These are phyloP conservation scores for Aureobasidium melanogenum DNA, from an alignment of 2,329 filamentous ascomycete genomes.

Conservation along the genomic window DNA sequence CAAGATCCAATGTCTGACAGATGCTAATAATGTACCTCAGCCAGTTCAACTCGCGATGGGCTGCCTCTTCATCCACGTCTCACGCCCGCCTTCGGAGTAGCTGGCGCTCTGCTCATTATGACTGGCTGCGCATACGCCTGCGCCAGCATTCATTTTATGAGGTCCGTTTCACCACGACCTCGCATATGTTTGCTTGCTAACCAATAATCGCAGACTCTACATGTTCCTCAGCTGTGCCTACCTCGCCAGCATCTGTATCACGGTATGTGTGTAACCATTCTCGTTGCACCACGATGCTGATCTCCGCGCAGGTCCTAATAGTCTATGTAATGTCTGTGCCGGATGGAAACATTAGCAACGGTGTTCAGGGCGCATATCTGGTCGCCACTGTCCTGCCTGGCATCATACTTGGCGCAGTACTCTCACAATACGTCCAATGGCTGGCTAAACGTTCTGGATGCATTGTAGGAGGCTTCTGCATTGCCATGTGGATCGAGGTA, in stretches of 20 bases:
- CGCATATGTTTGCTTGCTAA: conserved; percentile 20
- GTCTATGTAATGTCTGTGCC: conserved; percentile 61
- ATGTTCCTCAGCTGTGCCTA: conserved; percentile 73
- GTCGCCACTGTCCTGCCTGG: conserved; percentile 69
- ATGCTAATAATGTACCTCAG: neutral
- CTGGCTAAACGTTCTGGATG: conserved; percentile 77
- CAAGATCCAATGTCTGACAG: neutral
- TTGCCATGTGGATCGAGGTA: conserved; percentile 85
- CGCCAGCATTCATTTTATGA: conserved; percentile 70
- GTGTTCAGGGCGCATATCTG: conserved; percentile 77
- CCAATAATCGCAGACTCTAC: conserved; percentile 41
- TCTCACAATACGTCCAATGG: conserved; percentile 55
- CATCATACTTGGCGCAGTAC: conserved; percentile 58
- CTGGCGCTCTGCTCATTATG: conserved; percentile 65
- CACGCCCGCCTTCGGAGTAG: conserved; percentile 73
- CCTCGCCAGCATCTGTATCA: conserved; percentile 61
- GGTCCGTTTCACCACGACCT: conserved; percentile 27
- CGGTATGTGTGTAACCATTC: conserved; percentile 34
- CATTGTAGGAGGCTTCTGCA: conserved; percentile 73
- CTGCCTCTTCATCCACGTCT: conserved; percentile 66
- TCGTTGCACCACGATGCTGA: conserved; percentile 1
- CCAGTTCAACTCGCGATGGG: neutral
- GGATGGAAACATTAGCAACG: conserved; percentile 44
- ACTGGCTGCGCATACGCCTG: conserved; percentile 64
- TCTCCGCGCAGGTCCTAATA: conserved; percentile 53